Evolutionary conservation across 2,329 filamentous ascomycete genomes (phyloP), one percentile per base, ranked within the genome.

Genomic region (Lachnellula subtilissima): DNA sequence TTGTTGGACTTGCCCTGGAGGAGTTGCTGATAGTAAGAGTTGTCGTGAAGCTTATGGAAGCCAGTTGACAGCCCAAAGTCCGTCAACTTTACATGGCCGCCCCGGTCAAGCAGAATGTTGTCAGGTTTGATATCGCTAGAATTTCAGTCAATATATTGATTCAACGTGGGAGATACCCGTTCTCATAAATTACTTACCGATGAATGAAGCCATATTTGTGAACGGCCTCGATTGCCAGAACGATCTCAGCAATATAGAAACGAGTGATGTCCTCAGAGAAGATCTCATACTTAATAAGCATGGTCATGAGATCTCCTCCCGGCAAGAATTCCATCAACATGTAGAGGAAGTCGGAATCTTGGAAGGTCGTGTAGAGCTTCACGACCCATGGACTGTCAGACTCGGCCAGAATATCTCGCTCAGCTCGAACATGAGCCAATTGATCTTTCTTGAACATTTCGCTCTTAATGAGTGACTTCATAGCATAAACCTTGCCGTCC

Each of bases 381-480:
- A 99, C 94, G 15, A 99, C 90, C 94, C 94, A 99, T 5, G 94
- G 93, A 70, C 94, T 97, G 80, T 99, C 94, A n/a, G 93, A 96
- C 73, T 99, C 95, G 60, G 94, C 94, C 61, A 99, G 79, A 65
- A 99, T 97, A 72, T 99, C 94, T 80, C 94, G 86, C 76, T 99
- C 94, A 52, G 94, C 92, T 62, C 95, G 91, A 58, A 99, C 94
- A 75, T 99, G 94, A 17, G 94, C 94, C 59, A 99, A 78, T 73
- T 99, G 94, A 70, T 99, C 94, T 75, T 96, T 97, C 77, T 96
- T 97, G 78, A 97, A 97, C 94, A 99, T 99, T 75, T 99, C 94
- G 49, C 91, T 91, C 80, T 99, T 99, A 74, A 99, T 91, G 64
- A 99, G 80, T 47, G 93, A 97, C 78, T 99, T 99, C 79, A 99